Evolutionary conservation across 306 rosid species (phyloP).

Genomic region (Potentilla sterilis): DNA sequence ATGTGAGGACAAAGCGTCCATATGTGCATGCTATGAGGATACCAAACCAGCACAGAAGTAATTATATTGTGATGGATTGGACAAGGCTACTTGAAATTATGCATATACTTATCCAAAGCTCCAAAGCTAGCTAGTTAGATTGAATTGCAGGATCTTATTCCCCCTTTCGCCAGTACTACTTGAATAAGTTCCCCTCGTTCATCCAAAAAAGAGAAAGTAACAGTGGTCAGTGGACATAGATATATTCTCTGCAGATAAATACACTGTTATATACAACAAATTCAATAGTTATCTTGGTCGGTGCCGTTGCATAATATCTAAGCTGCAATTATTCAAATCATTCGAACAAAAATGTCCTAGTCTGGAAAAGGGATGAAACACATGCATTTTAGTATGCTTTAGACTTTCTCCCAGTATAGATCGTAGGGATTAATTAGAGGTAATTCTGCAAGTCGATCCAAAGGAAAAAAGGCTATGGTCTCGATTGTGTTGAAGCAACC

Average conservation of each 20-base stretch:
- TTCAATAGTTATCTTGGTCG: neutral
- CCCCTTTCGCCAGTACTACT: neutral
- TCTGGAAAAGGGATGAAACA: neutral
- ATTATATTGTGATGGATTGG: neutral
- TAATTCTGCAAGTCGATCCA: neutral
- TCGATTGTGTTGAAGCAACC: neutral
- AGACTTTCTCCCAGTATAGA: neutral
- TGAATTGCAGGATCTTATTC: neutral
- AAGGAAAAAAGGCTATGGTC: neutral
- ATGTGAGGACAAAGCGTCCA: slow-evolving; percentile 16
- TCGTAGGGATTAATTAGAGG: neutral
- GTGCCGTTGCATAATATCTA: neutral
- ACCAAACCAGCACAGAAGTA: slow-evolving; percentile 12
- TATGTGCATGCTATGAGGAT: slow-evolving; percentile 10
- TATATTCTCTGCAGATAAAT: neutral
- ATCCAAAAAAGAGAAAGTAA: neutral
- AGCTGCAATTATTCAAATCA: neutral
- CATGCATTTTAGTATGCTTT: neutral
- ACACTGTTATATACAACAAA: neutral
- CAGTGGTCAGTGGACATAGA: neutral
- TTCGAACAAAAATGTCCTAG: slow-evolving; percentile 2
- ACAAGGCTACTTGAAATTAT: neutral
- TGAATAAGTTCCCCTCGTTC: neutral
- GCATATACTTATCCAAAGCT: neutral
- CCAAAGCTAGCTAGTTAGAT: neutral